Evolutionary conservation across 768 basidiomycete genomes (phyloP).

Genomic region (Calocybe indica): DNA sequence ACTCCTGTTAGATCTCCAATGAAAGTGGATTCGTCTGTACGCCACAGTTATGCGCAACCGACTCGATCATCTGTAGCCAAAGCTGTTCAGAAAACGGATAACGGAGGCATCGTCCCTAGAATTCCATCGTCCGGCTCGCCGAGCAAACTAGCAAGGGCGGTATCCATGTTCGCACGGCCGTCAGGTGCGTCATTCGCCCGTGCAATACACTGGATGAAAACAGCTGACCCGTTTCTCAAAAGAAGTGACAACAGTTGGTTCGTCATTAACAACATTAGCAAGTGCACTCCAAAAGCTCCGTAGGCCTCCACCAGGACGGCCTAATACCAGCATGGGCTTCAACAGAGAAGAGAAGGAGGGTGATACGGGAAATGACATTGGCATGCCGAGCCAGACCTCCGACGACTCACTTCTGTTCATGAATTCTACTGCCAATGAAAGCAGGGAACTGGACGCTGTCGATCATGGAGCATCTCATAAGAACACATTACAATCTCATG

Average conservation of each 20-base stretch:
- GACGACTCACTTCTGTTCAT: background rate
- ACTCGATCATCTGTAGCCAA: slow-evolving; percentile 16
- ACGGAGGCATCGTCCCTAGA: too few relatives aligned
- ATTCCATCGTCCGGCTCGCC: slow-evolving; percentile 19
- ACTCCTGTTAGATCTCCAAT: slow-evolving; percentile 17
- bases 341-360: slow-evolving; percentile 30
- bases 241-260: slow-evolving; percentile 9
- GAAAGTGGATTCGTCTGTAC: slow-evolving; percentile 6
- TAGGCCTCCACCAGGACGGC: slow-evolving; percentile 57
- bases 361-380: slow-evolving; percentile 12
- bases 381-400: background rate
- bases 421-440: too few relatives aligned
- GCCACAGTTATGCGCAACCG: slow-evolving; percentile 8
- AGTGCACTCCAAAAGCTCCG: slow-evolving; percentile 67
- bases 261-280: slow-evolving; percentile 59
- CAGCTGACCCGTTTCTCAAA: too few relatives aligned
- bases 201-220: too few relatives aligned
- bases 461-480: too few relatives aligned
- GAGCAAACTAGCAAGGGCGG: slow-evolving; percentile 23
- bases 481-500: too few relatives aligned
- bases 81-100: slow-evolving; percentile 2
- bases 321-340: slow-evolving; percentile 70
- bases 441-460: too few relatives aligned
- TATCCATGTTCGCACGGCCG: slow-evolving; percentile 21
- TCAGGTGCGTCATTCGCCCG: slow-evolving; percentile 17